Percentiles rank a stretch among this genome's conserved stretches.
Conservation (phyloP, 192 early-diverging fungal genomes). For the Podila epicladia region DNA sequence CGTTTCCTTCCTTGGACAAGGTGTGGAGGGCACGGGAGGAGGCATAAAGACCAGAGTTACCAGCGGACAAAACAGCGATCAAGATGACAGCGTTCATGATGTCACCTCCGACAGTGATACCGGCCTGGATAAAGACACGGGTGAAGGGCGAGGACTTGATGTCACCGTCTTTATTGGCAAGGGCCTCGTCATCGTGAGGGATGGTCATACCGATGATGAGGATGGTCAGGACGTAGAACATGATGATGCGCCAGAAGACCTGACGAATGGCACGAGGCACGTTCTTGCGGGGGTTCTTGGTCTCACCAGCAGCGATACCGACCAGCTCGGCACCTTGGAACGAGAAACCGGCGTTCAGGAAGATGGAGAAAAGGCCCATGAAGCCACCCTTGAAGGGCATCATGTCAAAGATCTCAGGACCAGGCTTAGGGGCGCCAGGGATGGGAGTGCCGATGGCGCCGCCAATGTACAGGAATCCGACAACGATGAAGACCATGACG, state of each 20-base stretch:
- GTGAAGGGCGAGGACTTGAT: constrained; percentile 75
- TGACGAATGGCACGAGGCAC: constrained; percentile 77
- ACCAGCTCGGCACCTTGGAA: constrained; percentile 92
- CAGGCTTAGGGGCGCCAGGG: constrained; percentile 58
- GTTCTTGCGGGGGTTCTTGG: constrained; percentile 83
- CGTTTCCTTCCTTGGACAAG: constrained; percentile 78
- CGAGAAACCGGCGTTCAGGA: constrained; percentile 83
- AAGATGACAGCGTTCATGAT: constrained; percentile 76
- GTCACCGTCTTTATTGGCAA: constrained; percentile 56
- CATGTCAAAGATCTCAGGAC: constrained; percentile 33
- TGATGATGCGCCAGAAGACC: constrained; percentile 86
- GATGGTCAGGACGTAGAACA: constrained; percentile 88
- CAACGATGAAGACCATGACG: constrained; percentile 79
- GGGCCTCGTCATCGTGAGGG: constrained; percentile 67
- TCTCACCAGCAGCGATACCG: constrained; percentile 91
- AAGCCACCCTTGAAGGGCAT: constrained; percentile 71
- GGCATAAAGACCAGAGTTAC: constrained; percentile 86
- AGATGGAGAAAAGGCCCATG: constrained; percentile 70
- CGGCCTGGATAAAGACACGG: constrained; percentile 67
- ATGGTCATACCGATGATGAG: constrained; percentile 89
- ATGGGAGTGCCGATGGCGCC: constrained; percentile 64
- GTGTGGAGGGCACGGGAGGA: constrained; percentile 80
- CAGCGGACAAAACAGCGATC: constrained; percentile 72
- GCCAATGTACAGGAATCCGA: constrained; percentile 74
- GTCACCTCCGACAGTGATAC: constrained; percentile 64